These are phyloP conservation scores for Serendipita sp. DNA, from an alignment of 768 basidiomycete species.

Conservation along the genomic window DNA sequence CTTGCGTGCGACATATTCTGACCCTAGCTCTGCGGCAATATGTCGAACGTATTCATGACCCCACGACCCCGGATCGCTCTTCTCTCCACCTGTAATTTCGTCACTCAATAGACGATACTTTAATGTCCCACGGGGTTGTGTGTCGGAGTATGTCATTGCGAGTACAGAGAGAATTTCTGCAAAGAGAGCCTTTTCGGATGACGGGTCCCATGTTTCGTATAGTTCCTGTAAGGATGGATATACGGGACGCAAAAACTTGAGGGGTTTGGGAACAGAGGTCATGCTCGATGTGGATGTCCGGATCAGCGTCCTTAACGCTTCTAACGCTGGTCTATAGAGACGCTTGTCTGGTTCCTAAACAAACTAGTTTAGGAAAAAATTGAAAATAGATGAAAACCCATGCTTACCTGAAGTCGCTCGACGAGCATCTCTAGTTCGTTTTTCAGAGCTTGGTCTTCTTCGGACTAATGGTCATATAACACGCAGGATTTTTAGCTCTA, in stretches of 20 bases:
- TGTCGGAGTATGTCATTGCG: conserved; percentile 99
- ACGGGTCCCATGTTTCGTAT: conserved; percentile 65
- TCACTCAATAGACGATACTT: conserved; percentile 77
- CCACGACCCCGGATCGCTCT: conserved; percentile 89
- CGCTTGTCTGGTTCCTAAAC: conserved; percentile 70
- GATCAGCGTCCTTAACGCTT: conserved; percentile 84
- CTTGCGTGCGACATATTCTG: conserved; percentile 68
- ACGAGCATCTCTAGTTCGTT: conserved; percentile 94
- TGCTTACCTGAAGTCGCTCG: conserved; percentile 70
- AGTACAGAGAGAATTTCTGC: conserved; percentile 95
- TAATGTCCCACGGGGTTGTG: conserved; percentile 88
- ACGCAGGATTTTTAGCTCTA: background rate
- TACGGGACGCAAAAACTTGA: conserved; percentile 92
- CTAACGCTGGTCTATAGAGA: conserved; percentile 78
- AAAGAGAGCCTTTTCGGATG: conserved; percentile 66
- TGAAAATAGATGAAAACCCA: background rate
- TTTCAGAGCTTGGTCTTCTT: conserved; percentile 87
- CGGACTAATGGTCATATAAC: conserved; percentile 40
- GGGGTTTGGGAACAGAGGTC: conserved; percentile 97
- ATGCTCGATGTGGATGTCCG: conserved; percentile 94
- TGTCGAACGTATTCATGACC: conserved; percentile 98
- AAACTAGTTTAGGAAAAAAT: background rate
- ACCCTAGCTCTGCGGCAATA: conserved; percentile 87
- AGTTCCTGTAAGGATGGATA: conserved; percentile 74
- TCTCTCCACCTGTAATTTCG: conserved; percentile 41